Base-by-base conservation (phyloP, 805 yeast species). In the Sugiyamaella floridensis region DNA sequence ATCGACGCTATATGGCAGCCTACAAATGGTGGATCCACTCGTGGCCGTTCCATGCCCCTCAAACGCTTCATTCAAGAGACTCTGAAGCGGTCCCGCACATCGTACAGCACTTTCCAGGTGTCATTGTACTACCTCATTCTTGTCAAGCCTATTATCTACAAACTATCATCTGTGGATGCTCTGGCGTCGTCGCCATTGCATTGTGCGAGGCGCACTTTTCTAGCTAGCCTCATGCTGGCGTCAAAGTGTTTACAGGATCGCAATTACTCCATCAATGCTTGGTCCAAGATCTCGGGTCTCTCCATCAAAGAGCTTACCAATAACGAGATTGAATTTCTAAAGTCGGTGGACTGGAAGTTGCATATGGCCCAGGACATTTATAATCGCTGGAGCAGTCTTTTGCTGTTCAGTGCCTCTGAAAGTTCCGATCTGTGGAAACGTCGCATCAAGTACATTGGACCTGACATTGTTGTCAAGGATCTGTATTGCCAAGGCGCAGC, bases 201-300 rank as follows among this genome's bases (percentile, higher is more conserved):
- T 14, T 82, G 86, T 61, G 83, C 89, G 7, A 81, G 86, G 60
- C 79, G 85, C 56, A 76, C 81, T 43, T 82, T 88, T 57, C 73
- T 88, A 55, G 77, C 83, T 1, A 77, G 86, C 61, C 66, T 88
- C 50, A 85, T 87, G 50, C 70, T 88, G 40, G 82, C 93, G 3
- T 78, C 83, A 49, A 88, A 88, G 64, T 86, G 81, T 65, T 73
- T 77, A 55, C 88, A 82, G 63, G 96, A 88, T 67, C 78, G 80
- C 48, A 84, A 83, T 63, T 86, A 79, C 67, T 74, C 85, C 29
- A 75, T 85, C 59, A 76, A 74, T 56, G 78, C 86, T 5, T 88
- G 96, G 96, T 72, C 84, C 49, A 78, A 80, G 63, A 82, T 88
- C 48, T 78, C 88, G 34, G 93, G 95, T 0, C 73, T 85, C 42